These are phyloP conservation scores for Ambrosia hybrid DNA, from an alignment of 140 eudicot genomes.

Conservation along the genomic window DNA sequence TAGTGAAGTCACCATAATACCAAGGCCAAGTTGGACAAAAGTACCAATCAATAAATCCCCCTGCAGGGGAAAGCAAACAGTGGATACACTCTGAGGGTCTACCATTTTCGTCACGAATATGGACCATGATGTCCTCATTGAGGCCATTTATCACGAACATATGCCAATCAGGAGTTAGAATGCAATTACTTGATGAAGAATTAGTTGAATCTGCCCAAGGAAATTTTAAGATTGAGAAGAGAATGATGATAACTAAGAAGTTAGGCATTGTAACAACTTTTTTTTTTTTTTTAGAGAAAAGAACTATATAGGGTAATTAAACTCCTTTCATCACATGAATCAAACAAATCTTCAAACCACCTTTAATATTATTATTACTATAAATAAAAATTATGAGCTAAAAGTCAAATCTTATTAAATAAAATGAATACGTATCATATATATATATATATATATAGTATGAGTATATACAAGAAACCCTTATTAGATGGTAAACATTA, in stretches of 20 bases:
- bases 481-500: too few relatives aligned
- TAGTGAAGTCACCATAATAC: neutral
- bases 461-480: too few relatives aligned
- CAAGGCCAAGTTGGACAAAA: constrained; percentile 3
- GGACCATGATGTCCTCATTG: neutral
- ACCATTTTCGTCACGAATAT: neutral
- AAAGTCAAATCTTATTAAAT: too few relatives aligned
- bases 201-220: neutral
- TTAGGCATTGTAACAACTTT: neutral
- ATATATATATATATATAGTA: too few relatives aligned
- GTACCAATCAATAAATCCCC: neutral
- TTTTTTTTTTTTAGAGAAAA: too few relatives aligned
- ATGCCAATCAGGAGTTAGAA: neutral
- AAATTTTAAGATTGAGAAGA: constrained; percentile 3
- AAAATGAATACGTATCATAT: too few relatives aligned
- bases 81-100: neutral
- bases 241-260: neutral
- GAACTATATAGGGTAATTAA: too few relatives aligned
- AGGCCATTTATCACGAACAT: neutral
- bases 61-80: neutral
- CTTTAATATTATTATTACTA: too few relatives aligned
- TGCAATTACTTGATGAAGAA: too few relatives aligned
- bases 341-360: too few relatives aligned
- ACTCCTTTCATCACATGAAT: too few relatives aligned
- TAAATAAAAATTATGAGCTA: too few relatives aligned